Percentiles rank a stretch among this genome's conserved stretches.
These are phyloP conservation scores for Agrocybe pediades DNA, from an alignment of 768 basidiomycete species.

Conservation along the genomic window DNA sequence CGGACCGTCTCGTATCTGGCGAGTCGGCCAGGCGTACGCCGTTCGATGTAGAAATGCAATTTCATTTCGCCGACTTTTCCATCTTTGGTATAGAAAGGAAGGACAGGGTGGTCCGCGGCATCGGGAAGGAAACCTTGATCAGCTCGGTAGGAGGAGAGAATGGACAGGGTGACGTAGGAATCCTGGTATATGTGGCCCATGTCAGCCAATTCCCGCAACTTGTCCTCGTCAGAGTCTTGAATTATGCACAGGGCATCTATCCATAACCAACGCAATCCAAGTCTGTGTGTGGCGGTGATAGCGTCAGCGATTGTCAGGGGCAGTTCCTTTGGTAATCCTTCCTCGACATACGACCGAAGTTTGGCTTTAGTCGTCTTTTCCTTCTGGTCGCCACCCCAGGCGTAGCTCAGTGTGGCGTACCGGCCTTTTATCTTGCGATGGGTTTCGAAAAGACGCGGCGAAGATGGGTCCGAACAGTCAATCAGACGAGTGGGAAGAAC, in stretches of 20 bases:
- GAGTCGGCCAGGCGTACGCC: not conserved
- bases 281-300: not conserved
- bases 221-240: constrained; percentile 5
- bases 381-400: not conserved
- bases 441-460: not conserved
- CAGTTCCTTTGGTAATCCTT: not conserved
- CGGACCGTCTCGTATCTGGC: not conserved
- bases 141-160: not conserved
- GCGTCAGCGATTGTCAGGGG: constrained; percentile 2
- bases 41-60: not conserved
- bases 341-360: not conserved
- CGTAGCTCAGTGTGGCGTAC: constrained; percentile 1
- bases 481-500: constrained; percentile 1
- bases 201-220: not conserved
- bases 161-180: constrained; percentile 4
- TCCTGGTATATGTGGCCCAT: constrained; percentile 5
- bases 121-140: constrained; percentile 2
- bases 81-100: not conserved
- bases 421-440: not conserved
- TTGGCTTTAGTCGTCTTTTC: not conserved
- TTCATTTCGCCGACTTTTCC: not conserved
- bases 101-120: not conserved
- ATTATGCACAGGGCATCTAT: constrained; percentile 5
- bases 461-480: not conserved
- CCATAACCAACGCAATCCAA: constrained; percentile 2